Evolutionary conservation across 139 green algal species (phyloP), one percentile per base, ranked within the genome.

Genomic region (Tetraselmis striata): DNA sequence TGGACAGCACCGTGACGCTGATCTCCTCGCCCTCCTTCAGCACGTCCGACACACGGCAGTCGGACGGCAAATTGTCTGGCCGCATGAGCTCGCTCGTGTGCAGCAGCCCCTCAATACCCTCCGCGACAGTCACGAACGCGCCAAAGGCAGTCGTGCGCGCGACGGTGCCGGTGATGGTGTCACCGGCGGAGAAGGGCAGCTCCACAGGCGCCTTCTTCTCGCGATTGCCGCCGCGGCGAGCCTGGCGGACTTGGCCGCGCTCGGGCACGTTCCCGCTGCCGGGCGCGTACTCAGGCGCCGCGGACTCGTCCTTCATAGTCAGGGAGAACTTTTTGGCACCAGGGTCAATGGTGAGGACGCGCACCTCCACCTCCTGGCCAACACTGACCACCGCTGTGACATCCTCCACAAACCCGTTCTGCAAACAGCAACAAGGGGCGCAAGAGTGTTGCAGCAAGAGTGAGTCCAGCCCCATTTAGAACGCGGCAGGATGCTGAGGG

Each of bases 41-140:
- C 2, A 87, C 29, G 75, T 67, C 31, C n/a, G 74, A 26, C 29
- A 81, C 31, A 76, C 84, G 75, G 32, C 79, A 28, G 24, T 86
- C 80, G 24, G 59, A 1, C 0, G 78, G 59, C n/a, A n/a, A n/a
- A 26, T 87, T 87, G 45, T 87, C 89, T 2, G 84, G 87, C 45
- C 59, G 74, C 1, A 77, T 77, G 78, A 95, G 89, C 87, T 96
- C 88, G 23, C 80, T 86, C 28, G 87, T 79, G 80, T 95, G 92
- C 58, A 97, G 86, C 80, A 96, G 88, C 30, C 87, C 94, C 32
- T 90, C 88, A 27, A 90, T 77, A 81, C 90, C 91, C 18, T 92
- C 91, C 28, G 80, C 83, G 11, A 95, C 74, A 58, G 93, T 88
- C 29, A 97, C 79, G 75, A 97, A 96, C 23, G 81, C 84, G 27